Evolutionary conservation across 2,329 filamentous ascomycete species (phyloP).

Genomic region (Aspergillus sojae): DNA sequence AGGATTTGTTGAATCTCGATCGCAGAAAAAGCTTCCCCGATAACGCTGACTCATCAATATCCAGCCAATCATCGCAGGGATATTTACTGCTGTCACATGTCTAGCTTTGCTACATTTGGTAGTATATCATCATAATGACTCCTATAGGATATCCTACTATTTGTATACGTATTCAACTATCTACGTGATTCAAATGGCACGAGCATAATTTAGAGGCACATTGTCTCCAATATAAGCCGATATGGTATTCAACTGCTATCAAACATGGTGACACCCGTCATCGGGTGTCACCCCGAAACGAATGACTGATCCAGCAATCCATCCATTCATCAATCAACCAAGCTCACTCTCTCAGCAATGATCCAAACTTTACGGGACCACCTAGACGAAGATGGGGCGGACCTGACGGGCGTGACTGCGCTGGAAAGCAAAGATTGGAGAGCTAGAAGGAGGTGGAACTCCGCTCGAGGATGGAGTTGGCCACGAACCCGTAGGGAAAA

Average conservation of each 20-base stretch:
- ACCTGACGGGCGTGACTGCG: constrained; percentile 32
- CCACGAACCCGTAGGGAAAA: neutral
- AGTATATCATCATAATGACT: too few relatives aligned
- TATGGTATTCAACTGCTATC: constrained; percentile 6
- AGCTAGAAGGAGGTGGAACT: constrained; percentile 10
- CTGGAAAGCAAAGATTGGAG: constrained; percentile 16
- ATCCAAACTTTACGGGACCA: neutral
- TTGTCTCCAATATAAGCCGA: neutral
- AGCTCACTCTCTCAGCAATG: constrained; percentile 1
- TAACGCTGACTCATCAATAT: constrained; percentile 8
- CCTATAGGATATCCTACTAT: too few relatives aligned
- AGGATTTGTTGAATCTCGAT: neutral
- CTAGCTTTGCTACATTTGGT: too few relatives aligned
- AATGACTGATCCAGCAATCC: constrained; percentile 24
- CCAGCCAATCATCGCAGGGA: neutral
- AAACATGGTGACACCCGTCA: constrained; percentile 6
- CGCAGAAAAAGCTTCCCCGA: constrained; percentile 9
- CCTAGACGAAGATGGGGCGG: constrained; percentile 22
- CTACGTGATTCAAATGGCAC: neutral
- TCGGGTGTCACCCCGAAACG: constrained; percentile 9
- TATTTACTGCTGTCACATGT: neutral
- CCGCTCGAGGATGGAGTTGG: constrained; percentile 9
- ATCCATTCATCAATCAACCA: constrained; percentile 7
- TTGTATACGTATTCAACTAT: too few relatives aligned
- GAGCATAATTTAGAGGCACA: neutral